These are phyloP conservation scores for Xerocomus amazonicus DNA, from an alignment of 1,284 basidiomycete species.

Conservation along the genomic window DNA sequence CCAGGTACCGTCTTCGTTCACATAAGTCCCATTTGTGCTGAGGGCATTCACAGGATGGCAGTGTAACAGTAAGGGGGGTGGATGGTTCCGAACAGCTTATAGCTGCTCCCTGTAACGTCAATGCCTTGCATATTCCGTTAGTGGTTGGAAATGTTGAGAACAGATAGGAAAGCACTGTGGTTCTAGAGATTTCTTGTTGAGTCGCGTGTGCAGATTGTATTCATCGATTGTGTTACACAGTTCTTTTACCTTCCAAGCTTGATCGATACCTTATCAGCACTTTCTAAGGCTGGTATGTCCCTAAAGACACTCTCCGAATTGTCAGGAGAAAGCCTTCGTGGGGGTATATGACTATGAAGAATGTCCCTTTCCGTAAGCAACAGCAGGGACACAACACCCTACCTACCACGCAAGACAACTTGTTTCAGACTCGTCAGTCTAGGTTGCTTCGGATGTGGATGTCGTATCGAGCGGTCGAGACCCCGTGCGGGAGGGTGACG, in stretches of 20 bases:
- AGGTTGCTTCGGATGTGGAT: no score
- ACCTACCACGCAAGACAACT: no score
- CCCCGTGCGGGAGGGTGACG: no score
- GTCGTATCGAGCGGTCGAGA: no score
- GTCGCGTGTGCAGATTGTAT: not conserved
- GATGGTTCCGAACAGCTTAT: slow-evolving; percentile 17
- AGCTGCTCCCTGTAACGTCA: slow-evolving; percentile 6
- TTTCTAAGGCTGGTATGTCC: no score
- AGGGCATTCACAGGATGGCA: slow-evolving; percentile 25
- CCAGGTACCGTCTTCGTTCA: slow-evolving; percentile 45
- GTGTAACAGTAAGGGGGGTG: slow-evolving; percentile 27
- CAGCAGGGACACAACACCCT: no score
- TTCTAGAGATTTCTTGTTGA: not conserved
- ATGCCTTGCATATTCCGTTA: not conserved
- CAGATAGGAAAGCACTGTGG: not conserved
- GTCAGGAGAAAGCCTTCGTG: no score
- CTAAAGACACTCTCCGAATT: no score
- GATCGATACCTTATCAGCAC: no score
- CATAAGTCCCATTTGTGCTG: not conserved
- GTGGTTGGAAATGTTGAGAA: not conserved
- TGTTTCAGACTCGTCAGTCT: no score
- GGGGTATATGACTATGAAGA: no score
- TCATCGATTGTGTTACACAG: not conserved
- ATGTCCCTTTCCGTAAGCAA: no score
- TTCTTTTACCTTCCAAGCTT: not conserved